Percentiles rank a stretch among this genome's conserved stretches.
Conservation (phyloP, 768 basidiomycete genomes). For the Hypholoma sublateritium region DNA sequence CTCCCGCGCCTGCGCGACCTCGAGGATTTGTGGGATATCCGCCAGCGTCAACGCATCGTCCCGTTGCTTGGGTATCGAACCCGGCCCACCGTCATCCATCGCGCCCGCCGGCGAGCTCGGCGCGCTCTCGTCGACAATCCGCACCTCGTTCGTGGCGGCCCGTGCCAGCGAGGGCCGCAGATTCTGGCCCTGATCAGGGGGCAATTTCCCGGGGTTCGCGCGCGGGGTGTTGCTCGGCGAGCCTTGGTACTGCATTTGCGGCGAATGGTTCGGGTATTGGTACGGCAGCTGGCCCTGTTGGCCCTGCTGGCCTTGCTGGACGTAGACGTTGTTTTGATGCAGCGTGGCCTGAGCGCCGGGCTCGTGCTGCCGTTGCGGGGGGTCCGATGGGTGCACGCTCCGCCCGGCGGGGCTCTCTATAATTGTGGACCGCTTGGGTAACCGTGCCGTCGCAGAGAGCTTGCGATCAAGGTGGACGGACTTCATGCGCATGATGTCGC, state of each 20-base stretch:
- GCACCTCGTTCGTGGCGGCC: slow-evolving; percentile 76
- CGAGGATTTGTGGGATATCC: slow-evolving; percentile 91
- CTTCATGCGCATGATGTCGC: slow-evolving; percentile 93
- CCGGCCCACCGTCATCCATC: slow-evolving; percentile 37
- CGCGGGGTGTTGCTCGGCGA: slow-evolving; percentile 28
- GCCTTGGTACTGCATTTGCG: slow-evolving; percentile 24
- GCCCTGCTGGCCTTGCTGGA: slow-evolving; percentile 29
- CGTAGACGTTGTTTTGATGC: slow-evolving; percentile 20
- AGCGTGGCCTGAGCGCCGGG: slow-evolving; percentile 16
- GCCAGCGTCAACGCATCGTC: slow-evolving; percentile 91
- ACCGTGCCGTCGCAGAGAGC: slow-evolving; percentile 86
- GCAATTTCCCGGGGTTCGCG: slow-evolving; percentile 40
- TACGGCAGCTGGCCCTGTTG: slow-evolving; percentile 37
- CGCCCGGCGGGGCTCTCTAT: slow-evolving; percentile 89
- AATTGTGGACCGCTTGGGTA: slow-evolving; percentile 93
- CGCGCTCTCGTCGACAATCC: slow-evolving; percentile 82
- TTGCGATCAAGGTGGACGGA: slow-evolving; percentile 95
- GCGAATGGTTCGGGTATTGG: slow-evolving; percentile 29
- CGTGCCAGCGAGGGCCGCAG: slow-evolving; percentile 71
- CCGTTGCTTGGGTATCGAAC: slow-evolving; percentile 26
- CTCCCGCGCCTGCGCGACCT: slow-evolving; percentile 87
- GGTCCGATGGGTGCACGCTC: slow-evolving; percentile 46
- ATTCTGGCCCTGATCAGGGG: slow-evolving; percentile 47
- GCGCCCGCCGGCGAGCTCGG: slow-evolving; percentile 69
- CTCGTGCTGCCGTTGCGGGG: slow-evolving; percentile 28